These are phyloP conservation scores for Aureobasidium pullulans DNA, from an alignment of 2,329 filamentous ascomycete genomes.

Conservation along the genomic window DNA sequence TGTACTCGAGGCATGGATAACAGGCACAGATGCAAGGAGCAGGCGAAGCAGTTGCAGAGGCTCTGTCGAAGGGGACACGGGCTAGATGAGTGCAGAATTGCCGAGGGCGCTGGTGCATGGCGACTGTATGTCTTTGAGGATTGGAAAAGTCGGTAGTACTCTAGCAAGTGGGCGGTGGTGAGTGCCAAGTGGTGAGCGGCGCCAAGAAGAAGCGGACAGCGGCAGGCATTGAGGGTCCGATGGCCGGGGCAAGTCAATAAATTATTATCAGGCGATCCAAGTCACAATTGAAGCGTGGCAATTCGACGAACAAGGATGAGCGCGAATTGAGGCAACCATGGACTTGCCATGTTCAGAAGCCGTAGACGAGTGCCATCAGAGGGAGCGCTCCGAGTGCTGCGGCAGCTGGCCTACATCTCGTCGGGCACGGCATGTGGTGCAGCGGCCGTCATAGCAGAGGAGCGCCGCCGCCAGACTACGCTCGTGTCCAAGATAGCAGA, in stretches of 20 bases:
- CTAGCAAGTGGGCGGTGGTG: no score
- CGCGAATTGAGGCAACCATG: constrained; percentile 10
- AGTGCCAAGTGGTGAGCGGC: no score
- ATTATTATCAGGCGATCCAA: neutral
- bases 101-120: no score
- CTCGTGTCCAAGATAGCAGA: constrained; percentile 29
- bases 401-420: constrained; percentile 33
- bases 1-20: constrained; percentile 27
- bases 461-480: constrained; percentile 27
- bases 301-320: neutral
- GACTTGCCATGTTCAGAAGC: constrained; percentile 23
- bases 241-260: neutral
- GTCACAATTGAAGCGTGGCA: neutral
- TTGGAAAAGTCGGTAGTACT: no score
- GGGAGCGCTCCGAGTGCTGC: constrained; percentile 28
- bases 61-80: no score
- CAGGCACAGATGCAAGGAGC: no score
- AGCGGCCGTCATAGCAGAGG: constrained; percentile 29
- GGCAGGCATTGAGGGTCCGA: neutral
- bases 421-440: constrained; percentile 30
- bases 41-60: no score
- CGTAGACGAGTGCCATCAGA: constrained; percentile 29
- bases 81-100: no score
- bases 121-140: no score
- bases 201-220: no score